phyloP scores from a whole-genome alignment of 176 grass and related monocot species.

The Phoenix dactylifera region DNA sequence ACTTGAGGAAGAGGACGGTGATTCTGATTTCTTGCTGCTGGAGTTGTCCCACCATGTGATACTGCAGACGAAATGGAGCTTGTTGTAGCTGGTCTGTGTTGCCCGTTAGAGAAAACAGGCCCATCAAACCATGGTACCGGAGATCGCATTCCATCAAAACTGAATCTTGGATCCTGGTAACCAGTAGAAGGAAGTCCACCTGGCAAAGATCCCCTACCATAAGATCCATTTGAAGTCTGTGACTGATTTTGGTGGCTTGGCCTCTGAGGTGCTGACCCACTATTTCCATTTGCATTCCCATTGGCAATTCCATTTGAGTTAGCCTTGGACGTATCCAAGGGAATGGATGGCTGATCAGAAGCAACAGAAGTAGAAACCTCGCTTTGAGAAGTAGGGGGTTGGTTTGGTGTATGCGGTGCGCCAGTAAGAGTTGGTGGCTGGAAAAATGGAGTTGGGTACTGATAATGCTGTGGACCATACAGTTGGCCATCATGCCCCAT shows the following conservation, averaged over 20 bases:
- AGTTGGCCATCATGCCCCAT: slow-evolving; percentile 67
- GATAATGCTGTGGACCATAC: slow-evolving; percentile 72
- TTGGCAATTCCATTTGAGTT: slow-evolving; percentile 28
- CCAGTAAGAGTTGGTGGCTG: slow-evolving; percentile 41
- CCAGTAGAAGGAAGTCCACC: slow-evolving; percentile 44
- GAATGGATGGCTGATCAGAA: slow-evolving; percentile 32
- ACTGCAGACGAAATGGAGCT: slow-evolving; percentile 42
- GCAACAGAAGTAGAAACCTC: slow-evolving; percentile 41
- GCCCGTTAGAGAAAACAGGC: slow-evolving; percentile 48
- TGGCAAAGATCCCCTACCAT: slow-evolving; percentile 42
- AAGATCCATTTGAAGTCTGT: slow-evolving; percentile 30
- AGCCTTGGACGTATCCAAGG: slow-evolving; percentile 39
- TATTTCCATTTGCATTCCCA: slow-evolving; percentile 37
- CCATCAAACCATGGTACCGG: slow-evolving; percentile 63
- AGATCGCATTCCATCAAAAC: slow-evolving; percentile 43
- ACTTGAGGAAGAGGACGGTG: slow-evolving; percentile 49
- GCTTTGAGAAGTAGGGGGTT: slow-evolving; percentile 30
- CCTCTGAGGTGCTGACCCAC: slow-evolving; percentile 27
- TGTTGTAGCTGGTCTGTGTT: slow-evolving; percentile 44
- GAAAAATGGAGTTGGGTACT: slow-evolving; percentile 65
- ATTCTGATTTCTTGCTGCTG: slow-evolving; percentile 42
- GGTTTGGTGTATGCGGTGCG: slow-evolving; percentile 32
- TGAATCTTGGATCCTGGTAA: slow-evolving; percentile 32
- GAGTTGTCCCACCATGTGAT: slow-evolving; percentile 36
- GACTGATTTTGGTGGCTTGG: slow-evolving; percentile 50